Evolutionary conservation across 352 stramenopile genomes (phyloP).

Genomic region (Pythium sp.): DNA sequence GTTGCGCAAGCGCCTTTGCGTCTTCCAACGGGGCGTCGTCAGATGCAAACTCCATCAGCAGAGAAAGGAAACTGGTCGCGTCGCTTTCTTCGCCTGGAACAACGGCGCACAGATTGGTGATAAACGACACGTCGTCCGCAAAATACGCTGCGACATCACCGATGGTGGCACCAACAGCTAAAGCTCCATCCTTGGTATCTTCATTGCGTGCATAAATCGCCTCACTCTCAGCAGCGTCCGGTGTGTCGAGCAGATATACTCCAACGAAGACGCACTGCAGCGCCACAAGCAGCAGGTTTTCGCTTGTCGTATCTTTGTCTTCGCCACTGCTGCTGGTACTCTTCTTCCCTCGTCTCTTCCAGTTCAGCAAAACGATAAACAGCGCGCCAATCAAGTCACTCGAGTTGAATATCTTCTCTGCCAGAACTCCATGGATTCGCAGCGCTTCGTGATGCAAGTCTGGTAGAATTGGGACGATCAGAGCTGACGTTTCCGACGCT

Average conservation of each 20-base stretch:
- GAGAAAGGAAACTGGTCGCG: conserved; percentile 18
- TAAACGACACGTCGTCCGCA: conserved; percentile 29
- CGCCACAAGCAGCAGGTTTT: conserved; percentile 56
- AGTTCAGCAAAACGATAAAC: conserved; percentile 44
- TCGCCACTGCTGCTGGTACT: not conserved
- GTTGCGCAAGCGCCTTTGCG: conserved; percentile 6
- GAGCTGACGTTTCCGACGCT: conserved; percentile 4
- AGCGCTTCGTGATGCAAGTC: conserved; percentile 11
- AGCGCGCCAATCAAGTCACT: conserved; percentile 40
- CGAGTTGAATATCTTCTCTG: conserved; percentile 49
- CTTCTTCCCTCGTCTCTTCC: conserved; percentile 17
- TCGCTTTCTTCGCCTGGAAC: conserved; percentile 1
- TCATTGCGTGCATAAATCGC: conserved; percentile 5
- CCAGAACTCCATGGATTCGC: conserved; percentile 32
- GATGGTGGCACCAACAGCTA: conserved; percentile 8
- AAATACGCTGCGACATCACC: conserved; percentile 34
- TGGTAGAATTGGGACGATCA: conserved; percentile 35
- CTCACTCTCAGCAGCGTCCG: conserved; percentile 4
- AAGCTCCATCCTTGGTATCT: conserved; percentile 2
- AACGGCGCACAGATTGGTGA: conserved; percentile 34
- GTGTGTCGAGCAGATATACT: conserved; percentile 22
- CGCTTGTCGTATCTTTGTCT: conserved; percentile 22
- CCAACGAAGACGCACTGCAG: conserved; percentile 55
- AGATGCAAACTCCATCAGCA: conserved; percentile 10
- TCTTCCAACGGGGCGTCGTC: conserved; percentile 13